These are phyloP conservation scores for Meyerozyma athensensis DNA, from an alignment of 1,139 yeast species.

Conservation along the genomic window DNA sequence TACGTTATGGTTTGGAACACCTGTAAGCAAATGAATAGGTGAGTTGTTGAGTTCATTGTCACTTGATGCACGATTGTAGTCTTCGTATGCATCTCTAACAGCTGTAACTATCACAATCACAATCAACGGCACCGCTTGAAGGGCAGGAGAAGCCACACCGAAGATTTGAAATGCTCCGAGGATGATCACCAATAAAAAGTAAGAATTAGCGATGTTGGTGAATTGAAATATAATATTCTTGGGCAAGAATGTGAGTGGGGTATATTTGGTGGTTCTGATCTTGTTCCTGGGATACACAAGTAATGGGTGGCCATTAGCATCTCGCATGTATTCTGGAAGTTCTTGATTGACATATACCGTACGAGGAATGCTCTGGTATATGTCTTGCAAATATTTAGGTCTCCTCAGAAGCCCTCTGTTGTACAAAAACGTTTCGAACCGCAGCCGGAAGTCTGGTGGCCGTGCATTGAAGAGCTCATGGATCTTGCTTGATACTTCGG, in stretches of 20 bases:
- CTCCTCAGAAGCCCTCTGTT: conserved; percentile 27
- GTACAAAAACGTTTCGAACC: conserved; percentile 26
- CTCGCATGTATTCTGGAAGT: conserved; percentile 9
- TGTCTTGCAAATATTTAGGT: conserved; percentile 33
- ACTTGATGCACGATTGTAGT: conserved; percentile 57
- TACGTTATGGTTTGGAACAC: conserved; percentile 48
- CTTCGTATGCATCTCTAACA: conserved; percentile 90
- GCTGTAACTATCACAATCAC: conserved; percentile 89
- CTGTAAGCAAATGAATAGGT: conserved; percentile 69
- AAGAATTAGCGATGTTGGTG: conserved; percentile 80
- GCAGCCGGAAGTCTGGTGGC: conserved; percentile 31
- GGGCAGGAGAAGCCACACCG: conserved; percentile 86
- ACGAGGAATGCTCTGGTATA: conserved; percentile 34
- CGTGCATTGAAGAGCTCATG: conserved; percentile 22
- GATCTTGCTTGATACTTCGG: conserved; percentile 6
- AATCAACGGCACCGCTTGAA: conserved; percentile 90
- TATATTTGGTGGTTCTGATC: conserved; percentile 92
- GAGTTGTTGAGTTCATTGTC: conserved; percentile 59
- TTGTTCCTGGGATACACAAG: conserved; percentile 73
- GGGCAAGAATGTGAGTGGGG: conserved; percentile 84
- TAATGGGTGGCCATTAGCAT: conserved; percentile 47
- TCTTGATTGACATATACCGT: conserved; percentile 34
- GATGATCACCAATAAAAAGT: conserved; percentile 76
- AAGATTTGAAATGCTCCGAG: conserved; percentile 85
- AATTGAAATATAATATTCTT: conserved; percentile 78